Percentiles rank a stretch among this genome's conserved stretches.
Conservation (phyloP, 768 basidiomycete species). For the Calocybe gangraenosa region DNA sequence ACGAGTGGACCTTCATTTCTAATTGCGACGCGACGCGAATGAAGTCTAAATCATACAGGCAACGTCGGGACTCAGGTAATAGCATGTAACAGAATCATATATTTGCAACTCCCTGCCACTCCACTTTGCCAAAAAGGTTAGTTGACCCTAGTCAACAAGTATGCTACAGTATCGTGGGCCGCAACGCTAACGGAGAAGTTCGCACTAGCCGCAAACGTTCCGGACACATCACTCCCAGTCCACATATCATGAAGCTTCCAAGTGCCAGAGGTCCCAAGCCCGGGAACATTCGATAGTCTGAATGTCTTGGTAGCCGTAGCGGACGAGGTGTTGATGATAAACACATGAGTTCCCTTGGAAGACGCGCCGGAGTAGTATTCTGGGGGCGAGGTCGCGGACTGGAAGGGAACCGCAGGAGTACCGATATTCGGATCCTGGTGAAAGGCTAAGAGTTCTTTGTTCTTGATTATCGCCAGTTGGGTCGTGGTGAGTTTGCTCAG, state of each 20-base stretch:
- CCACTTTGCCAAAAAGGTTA: neutral
- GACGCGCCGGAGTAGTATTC: constrained; percentile 51
- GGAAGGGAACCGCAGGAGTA: constrained; percentile 36
- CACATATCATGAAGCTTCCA: constrained; percentile 54
- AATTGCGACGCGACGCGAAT: no score
- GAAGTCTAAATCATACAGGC: no score
- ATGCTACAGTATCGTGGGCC: constrained; percentile 51
- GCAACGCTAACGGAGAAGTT: constrained; percentile 38
- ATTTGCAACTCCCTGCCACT: no score
- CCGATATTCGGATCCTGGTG: constrained; percentile 45
- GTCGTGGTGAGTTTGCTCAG: constrained; percentile 32
- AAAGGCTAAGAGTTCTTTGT: constrained; percentile 50
- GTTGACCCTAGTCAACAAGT: constrained; percentile 30
- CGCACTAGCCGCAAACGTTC: constrained; percentile 30
- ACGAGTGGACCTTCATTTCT: no score
- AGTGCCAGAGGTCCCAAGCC: constrained; percentile 31
- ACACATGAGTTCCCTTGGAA: constrained; percentile 47
- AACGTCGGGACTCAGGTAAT: no score
- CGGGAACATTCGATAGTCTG: constrained; percentile 42
- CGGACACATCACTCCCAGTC: constrained; percentile 37
- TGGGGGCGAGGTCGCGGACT: constrained; percentile 39
- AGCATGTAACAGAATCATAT: no score
- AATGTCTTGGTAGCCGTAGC: constrained; percentile 40
- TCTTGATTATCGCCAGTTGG: constrained; percentile 47
- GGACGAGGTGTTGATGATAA: constrained; percentile 46